Evolutionary conservation across 2,329 filamentous ascomycete species (phyloP), one percentile per base, ranked within the genome.

Genomic region (Didymella pomorum): DNA sequence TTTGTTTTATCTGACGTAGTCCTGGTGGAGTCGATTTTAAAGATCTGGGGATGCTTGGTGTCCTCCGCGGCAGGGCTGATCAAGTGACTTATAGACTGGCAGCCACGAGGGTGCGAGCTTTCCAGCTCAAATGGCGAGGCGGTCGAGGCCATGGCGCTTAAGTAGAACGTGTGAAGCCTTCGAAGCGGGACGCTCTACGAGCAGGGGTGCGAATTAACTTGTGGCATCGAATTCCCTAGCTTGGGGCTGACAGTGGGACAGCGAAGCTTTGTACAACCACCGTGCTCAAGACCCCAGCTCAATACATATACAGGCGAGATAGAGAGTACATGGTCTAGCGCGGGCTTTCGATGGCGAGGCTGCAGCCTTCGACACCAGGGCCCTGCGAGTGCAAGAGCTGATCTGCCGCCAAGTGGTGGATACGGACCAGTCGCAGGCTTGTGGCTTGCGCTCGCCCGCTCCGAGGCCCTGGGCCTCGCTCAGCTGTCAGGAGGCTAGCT

Each of bases 391-490:
- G 57, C 47, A 25, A 44, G 58, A 47, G 60, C 45, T 55, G 65
- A 64, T 67, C 65, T 54, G 62, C 47, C 44, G 58, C 52, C 48
- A 26, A 62, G 31, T 49, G 39, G 18, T 46, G 45, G 44, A 35
- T 29, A 41, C 50, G 35, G 41, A 42, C 56, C 45, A 58, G 51
- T 62, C 52, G 50, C 44, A 47, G 29, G 39, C 47, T 54, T 49
- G 67, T 69, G 68, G 68, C 68, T 69, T 68, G 67, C 65, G 59
- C 58, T 63, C 59, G 60, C 49, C 58, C 48, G 39, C 58, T 51
- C 61, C 52, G 61, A 58, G 50, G 59, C 67, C 54, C 52, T 50
- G 55, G 60, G 62, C 45, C 56, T 62, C 52, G 51, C 48, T 58
- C 56, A 64, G 53, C 65, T 62, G 43, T 52, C 65, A 57, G 42